A percentile compares a stretch with the other conserved stretches of the same genome.
Conservation (phyloP, 768 basidiomycete species). For the Hypholoma fasciculare region DNA sequence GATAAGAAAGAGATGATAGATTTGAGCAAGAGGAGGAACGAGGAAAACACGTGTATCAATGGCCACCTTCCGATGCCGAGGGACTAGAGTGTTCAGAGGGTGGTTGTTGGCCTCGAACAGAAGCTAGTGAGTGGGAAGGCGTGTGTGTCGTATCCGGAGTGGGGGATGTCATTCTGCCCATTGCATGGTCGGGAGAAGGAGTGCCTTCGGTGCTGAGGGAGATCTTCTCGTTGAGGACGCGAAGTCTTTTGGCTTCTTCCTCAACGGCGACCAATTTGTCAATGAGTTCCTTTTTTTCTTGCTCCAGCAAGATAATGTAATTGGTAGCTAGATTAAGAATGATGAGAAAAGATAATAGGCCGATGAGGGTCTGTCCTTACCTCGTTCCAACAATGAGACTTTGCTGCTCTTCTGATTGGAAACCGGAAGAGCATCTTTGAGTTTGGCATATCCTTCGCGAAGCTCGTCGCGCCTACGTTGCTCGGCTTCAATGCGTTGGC, state of each 20-base stretch:
- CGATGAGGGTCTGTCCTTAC: constrained; percentile 39
- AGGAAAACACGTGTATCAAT: constrained; percentile 35
- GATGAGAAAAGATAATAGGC: constrained; percentile 11
- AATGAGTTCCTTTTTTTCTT: constrained; percentile 70
- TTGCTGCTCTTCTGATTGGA: constrained; percentile 93
- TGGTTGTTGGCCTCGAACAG: constrained; percentile 59
- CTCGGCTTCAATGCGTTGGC: constrained; percentile 88
- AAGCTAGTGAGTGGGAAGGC: constrained; percentile 48
- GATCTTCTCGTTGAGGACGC: constrained; percentile 81
- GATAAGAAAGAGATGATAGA: constrained; percentile 20
- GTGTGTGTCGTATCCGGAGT: constrained; percentile 53
- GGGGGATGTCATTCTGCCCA: constrained; percentile 58
- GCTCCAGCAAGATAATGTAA: constrained; percentile 74
- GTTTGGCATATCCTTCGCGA: constrained; percentile 83
- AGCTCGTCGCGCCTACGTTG: constrained; percentile 87
- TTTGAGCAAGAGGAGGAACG: constrained; percentile 32
- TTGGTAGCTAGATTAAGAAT: constrained; percentile 59
- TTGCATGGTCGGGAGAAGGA: constrained; percentile 52
- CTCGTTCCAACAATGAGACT: constrained; percentile 85
- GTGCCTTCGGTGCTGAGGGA: constrained; percentile 61
- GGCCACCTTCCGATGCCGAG: constrained; percentile 49
- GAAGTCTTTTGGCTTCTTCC: constrained; percentile 67
- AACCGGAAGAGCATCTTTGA: constrained; percentile 85
- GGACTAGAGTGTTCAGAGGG: constrained; percentile 65
- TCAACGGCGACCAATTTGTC: constrained; percentile 66